Conservation (phyloP, 805 yeast species). For the Metschnikowia dekortorum region DNA sequence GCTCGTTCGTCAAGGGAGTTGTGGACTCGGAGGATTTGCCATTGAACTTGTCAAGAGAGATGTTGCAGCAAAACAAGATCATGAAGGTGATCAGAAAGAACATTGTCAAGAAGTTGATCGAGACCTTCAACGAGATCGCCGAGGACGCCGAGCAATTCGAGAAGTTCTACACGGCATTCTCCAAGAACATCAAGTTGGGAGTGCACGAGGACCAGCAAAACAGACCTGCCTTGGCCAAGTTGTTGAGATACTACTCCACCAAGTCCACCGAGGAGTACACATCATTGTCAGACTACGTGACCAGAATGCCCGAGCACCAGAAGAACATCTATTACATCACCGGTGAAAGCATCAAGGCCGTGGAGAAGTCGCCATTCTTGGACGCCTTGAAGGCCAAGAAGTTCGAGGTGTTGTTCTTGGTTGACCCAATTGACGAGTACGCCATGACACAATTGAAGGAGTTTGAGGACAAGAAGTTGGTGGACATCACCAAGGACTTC, state of each 20-base stretch:
- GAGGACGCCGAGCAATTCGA: slow-evolving; percentile 98
- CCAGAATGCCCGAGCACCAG: slow-evolving; percentile 99
- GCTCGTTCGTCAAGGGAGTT: slow-evolving; percentile 96
- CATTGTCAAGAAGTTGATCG: slow-evolving; percentile 96
- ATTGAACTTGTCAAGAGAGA: slow-evolving; percentile 98
- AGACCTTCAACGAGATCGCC: slow-evolving; percentile 98
- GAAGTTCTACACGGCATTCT: slow-evolving; percentile 95
- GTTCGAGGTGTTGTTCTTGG: slow-evolving; percentile 95
- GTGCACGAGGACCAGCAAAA: slow-evolving; percentile 98
- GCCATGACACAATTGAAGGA: slow-evolving; percentile 99
- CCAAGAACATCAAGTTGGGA: slow-evolving; percentile 98
- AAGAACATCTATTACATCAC: slow-evolving; percentile 99
- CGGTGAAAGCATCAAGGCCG: slow-evolving; percentile 97
- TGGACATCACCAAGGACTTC: slow-evolving; percentile 98
- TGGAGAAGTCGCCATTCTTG: slow-evolving; percentile 98
- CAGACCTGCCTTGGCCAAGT: slow-evolving; percentile 92
- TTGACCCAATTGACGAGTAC: slow-evolving; percentile 99
- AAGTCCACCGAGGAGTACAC: slow-evolving; percentile 92
- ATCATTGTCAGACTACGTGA: slow-evolving; percentile 93
- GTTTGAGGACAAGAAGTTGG: slow-evolving; percentile 98
- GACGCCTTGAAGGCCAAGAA: slow-evolving; percentile 98
- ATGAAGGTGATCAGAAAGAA: slow-evolving; percentile 99
- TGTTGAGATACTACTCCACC: slow-evolving; percentile 95
- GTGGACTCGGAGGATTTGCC: slow-evolving; percentile 99
- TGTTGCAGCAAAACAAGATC: slow-evolving; percentile 99